phyloP scores from a whole-genome alignment of 106 monocot genomes.

The Cymbidium sinense region DNA sequence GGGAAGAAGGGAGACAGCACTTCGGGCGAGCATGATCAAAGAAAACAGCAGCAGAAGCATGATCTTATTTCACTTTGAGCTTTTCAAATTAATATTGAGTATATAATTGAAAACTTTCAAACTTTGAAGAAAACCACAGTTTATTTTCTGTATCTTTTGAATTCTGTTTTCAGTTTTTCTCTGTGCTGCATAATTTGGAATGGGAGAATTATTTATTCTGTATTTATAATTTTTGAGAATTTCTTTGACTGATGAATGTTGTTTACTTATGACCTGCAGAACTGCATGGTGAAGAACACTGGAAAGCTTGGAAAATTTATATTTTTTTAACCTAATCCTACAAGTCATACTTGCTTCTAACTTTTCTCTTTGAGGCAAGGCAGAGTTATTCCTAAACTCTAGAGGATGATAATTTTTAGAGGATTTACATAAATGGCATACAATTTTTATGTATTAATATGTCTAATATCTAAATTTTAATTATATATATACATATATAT shows the following conservation, averaged over 20 bases:
- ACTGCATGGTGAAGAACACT: background rate
- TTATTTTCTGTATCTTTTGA: background rate
- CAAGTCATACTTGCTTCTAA: no score
- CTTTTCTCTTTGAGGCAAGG: no score
- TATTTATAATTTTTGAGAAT: background rate
- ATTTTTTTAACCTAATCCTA: no score
- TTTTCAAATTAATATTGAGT: background rate
- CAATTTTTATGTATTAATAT: no score
- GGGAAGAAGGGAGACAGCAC: constrained; percentile 45
- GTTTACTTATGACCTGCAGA: background rate
- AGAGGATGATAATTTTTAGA: no score
- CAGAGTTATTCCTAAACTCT: no score
- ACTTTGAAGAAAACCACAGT: background rate
- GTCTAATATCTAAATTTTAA: no score
- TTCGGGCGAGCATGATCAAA: constrained; percentile 31
- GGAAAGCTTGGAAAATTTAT: no score
- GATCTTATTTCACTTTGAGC: constrained; percentile 30
- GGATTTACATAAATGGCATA: no score
- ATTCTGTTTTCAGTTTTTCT: background rate
- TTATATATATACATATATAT: no score
- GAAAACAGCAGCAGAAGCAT: constrained; percentile 38
- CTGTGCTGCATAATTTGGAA: background rate
- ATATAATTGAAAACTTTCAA: background rate
- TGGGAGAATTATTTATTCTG: background rate
- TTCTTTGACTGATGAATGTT: background rate